Evolutionary conservation across 192 early-diverging fungal genomes (phyloP).

Genomic region (Diversispora eburnea): DNA sequence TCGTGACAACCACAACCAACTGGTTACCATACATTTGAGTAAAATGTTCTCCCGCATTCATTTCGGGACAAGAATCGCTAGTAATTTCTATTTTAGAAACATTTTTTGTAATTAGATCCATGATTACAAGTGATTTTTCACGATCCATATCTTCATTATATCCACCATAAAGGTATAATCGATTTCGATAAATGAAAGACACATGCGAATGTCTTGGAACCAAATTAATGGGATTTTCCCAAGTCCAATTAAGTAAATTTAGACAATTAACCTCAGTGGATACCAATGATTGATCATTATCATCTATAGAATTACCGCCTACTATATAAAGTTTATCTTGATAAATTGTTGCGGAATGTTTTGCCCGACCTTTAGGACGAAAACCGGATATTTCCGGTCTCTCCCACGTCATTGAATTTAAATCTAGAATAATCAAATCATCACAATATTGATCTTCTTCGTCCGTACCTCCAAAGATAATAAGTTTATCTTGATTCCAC

Average conservation of each 20-base stretch:
- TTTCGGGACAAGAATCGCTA: conserved; percentile 48
- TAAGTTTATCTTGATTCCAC: conserved; percentile 54
- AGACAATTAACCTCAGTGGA: conserved; percentile 40
- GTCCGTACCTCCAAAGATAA: conserved; percentile 66
- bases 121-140: conserved; percentile 48
- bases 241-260: conserved; percentile 55
- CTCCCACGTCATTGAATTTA: conserved; percentile 58
- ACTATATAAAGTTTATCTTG: conserved; percentile 62
- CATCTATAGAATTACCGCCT: conserved; percentile 44
- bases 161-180: conserved; percentile 62
- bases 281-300: conserved; percentile 20
- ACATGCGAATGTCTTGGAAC: conserved; percentile 52
- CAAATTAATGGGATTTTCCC: conserved; percentile 55
- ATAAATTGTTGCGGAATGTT: conserved; percentile 60
- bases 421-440: conserved; percentile 58
- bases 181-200: conserved; percentile 49
- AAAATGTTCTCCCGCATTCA: conserved; percentile 55
- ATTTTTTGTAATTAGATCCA: conserved; percentile 46
- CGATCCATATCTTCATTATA: conserved; percentile 56
- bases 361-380: conserved; percentile 49
- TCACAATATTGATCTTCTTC: conserved; percentile 51
- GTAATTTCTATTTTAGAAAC: conserved; percentile 48
- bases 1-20: conserved; percentile 54
- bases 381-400: conserved; percentile 47
- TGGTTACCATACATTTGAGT: conserved; percentile 57